A percentile compares a stretch with the other conserved stretches of the same genome.
Conservation (phyloP, 352 stramenopile genomes). For the Pythium utonaiense region DNA sequence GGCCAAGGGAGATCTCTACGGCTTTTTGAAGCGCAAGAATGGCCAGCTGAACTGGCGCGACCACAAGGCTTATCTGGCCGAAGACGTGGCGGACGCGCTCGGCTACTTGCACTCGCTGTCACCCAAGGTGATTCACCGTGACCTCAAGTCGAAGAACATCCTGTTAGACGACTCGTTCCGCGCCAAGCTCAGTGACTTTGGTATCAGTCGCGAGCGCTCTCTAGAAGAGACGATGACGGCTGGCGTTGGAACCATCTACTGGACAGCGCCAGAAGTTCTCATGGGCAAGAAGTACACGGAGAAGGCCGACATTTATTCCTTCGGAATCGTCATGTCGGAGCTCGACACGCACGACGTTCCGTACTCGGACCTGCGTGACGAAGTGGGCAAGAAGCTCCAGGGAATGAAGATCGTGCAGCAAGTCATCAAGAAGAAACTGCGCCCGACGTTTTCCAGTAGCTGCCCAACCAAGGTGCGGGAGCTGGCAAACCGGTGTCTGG, state of each 20-base stretch:
- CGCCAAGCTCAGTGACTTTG: constrained; percentile 76
- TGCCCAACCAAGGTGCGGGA: constrained; percentile 58
- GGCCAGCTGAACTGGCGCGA: constrained; percentile 68
- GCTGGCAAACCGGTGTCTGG: constrained; percentile 58
- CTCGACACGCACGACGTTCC: constrained; percentile 74
- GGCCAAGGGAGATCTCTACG: constrained; percentile 68
- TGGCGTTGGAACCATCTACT: constrained; percentile 81
- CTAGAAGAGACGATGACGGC: constrained; percentile 81
- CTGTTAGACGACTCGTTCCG: constrained; percentile 56
- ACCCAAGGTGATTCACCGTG: constrained; percentile 72
- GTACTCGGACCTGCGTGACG: constrained; percentile 78
- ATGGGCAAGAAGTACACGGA: constrained; percentile 84
- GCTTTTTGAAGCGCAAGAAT: constrained; percentile 64
- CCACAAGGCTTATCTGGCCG: constrained; percentile 70
- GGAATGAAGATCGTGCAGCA: constrained; percentile 85
- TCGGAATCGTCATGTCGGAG: constrained; percentile 79
- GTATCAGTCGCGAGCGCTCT: constrained; percentile 71
- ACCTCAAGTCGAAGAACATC: constrained; percentile 77
- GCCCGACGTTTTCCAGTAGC: constrained; percentile 52
- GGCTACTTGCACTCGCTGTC: constrained; percentile 69
- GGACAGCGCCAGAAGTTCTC: constrained; percentile 77
- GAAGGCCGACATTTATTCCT: constrained; percentile 84
- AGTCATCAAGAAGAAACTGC: constrained; percentile 66
- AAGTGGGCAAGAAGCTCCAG: constrained; percentile 67
- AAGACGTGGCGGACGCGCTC: constrained; percentile 69